Conservation (phyloP, 805 yeast genomes). For the Diddensiella santjacobensis region DNA sequence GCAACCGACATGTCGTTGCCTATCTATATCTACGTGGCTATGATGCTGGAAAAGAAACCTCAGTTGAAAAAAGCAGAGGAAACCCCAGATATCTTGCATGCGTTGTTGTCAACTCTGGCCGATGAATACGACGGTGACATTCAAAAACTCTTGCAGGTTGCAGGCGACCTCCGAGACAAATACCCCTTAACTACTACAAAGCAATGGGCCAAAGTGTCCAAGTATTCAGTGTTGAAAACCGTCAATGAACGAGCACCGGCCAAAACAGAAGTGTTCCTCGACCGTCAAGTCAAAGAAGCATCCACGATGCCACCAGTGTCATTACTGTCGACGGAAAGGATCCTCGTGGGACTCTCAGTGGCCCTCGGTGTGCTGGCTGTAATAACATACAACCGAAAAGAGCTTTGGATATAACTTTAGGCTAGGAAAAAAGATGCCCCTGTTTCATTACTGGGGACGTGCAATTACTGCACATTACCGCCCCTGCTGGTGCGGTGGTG, state of each 20-base stretch:
- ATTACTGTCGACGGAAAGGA: slow-evolving; percentile 1
- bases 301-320: not conserved
- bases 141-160: slow-evolving; percentile 23
- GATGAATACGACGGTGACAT: slow-evolving; percentile 17
- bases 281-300: not conserved
- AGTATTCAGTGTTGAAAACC: slow-evolving; percentile 34
- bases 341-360: slow-evolving; percentile 12
- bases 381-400: not conserved
- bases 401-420: not conserved
- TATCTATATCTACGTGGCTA: slow-evolving; percentile 55
- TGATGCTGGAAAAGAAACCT: slow-evolving; percentile 39
- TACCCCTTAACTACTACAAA: slow-evolving; percentile 22
- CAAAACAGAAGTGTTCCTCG: not conserved
- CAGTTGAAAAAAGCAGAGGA: slow-evolving; percentile 38
- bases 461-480: not conserved
- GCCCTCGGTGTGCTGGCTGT: slow-evolving; percentile 19
- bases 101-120: slow-evolving; percentile 33
- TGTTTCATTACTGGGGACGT: not conserved
- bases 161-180: slow-evolving; percentile 19
- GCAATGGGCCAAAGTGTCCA: slow-evolving; percentile 29
- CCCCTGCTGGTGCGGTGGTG: not conserved
- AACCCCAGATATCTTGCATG: slow-evolving; percentile 42
- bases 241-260: slow-evolving; percentile 12
- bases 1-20: slow-evolving; percentile 50
- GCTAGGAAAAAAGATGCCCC: not conserved